Evolutionary conservation across 2,329 filamentous ascomycete genomes (phyloP).

Genomic region (Neodidymelliopsis sp.): DNA sequence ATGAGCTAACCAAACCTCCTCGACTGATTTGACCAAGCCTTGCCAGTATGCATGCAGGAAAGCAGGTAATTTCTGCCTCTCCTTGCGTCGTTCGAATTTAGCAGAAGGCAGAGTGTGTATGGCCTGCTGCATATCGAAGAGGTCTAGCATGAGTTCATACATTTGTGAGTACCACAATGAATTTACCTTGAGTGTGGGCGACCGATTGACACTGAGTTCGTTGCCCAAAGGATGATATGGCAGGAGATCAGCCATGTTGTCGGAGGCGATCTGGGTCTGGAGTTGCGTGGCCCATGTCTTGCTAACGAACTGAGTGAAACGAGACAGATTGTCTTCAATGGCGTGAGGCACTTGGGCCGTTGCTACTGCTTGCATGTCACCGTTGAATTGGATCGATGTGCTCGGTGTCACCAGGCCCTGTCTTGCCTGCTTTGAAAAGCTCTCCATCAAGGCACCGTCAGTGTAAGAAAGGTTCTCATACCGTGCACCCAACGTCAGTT

Average conservation of each 20-base stretch:
- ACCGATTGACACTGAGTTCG: constrained; percentile 49
- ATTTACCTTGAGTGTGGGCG: constrained; percentile 7
- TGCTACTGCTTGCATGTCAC: constrained; percentile 5
- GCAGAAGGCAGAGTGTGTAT: constrained; percentile 36
- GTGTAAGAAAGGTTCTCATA: constrained; percentile 48
- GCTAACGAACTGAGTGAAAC: constrained; percentile 45
- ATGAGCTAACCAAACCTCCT: constrained; percentile 21
- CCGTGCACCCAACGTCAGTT: constrained; percentile 25
- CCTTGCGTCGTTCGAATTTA: constrained; percentile 45
- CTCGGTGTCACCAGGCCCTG: constrained; percentile 23
- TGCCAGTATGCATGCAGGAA: constrained; percentile 41
- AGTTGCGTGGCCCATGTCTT: constrained; percentile 28
- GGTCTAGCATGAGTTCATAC: constrained; percentile 40
- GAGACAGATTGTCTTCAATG: constrained; percentile 13
- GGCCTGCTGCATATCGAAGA: constrained; percentile 42
- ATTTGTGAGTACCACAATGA: constrained; percentile 31
- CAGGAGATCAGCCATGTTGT: constrained; percentile 29
- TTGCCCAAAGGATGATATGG: constrained; percentile 58
- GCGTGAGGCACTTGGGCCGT: background rate
- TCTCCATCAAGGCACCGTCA: constrained; percentile 38
- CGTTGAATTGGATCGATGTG: constrained; percentile 1
- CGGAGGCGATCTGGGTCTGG: constrained; percentile 5
- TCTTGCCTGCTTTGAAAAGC: constrained; percentile 40
- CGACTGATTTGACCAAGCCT: constrained; percentile 25
- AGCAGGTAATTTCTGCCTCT: constrained; percentile 44